Evolutionary conservation across 441 rosid species (phyloP).

Genomic region (Populus trichocarpa): DNA sequence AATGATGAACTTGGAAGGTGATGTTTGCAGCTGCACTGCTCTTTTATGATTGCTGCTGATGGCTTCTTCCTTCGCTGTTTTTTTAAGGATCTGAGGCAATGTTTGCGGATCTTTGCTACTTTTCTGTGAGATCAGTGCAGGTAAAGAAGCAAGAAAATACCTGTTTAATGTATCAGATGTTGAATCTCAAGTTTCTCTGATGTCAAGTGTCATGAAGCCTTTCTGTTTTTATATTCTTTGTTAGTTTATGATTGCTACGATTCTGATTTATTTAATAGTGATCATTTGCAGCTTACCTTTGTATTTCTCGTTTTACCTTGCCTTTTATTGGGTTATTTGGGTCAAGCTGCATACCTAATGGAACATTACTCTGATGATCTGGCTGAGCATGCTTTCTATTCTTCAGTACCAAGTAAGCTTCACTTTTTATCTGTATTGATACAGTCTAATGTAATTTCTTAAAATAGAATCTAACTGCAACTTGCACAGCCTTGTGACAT

Average conservation of each 20-base stretch:
- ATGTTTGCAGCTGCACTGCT: background rate
- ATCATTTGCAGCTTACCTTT: conserved; percentile 89
- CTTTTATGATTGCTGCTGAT: conserved; percentile 11
- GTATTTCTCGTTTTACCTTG: conserved; percentile 92
- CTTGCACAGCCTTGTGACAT: background rate
- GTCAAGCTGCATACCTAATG: conserved; percentile 97
- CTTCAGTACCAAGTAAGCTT: conserved; percentile 85
- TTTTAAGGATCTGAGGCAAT: conserved; percentile 93
- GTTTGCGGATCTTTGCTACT: conserved; percentile 99
- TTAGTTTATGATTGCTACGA: conserved; percentile 16
- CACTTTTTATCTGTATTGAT: conserved; percentile 12
- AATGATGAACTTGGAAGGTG: background rate
- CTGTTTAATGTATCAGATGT: conserved; percentile 15
- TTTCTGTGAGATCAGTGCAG: conserved; percentile 93
- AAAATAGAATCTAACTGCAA: background rate
- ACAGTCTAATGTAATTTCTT: conserved; percentile 4
- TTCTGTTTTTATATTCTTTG: conserved; percentile 9
- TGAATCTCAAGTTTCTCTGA: background rate
- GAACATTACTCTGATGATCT: conserved; percentile 40
- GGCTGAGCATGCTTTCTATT: conserved; percentile 71
- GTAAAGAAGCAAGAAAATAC: conserved; percentile 38
- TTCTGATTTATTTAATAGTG: conserved; percentile 38
- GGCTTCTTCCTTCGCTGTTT: background rate
- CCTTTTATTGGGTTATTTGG: conserved; percentile 92
- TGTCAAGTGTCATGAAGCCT: background rate